Percentiles rank a stretch among this genome's conserved stretches.
phyloP scores from a whole-genome alignment of 768 basidiomycete genomes.

The Psilocybe cubensis region DNA sequence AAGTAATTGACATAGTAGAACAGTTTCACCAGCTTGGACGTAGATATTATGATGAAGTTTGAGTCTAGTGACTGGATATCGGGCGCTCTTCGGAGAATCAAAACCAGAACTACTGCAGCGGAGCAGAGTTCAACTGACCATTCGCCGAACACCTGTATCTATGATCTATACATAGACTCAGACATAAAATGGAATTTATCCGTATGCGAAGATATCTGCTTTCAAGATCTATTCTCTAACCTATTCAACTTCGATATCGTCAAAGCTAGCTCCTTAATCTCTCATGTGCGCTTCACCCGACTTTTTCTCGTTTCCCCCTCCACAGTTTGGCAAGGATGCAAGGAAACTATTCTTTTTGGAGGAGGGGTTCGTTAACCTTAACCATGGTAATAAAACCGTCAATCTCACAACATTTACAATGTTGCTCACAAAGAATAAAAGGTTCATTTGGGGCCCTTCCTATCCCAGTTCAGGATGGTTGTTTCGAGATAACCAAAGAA shows the following conservation, averaged over 20 bases:
- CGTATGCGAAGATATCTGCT: too few species aligned
- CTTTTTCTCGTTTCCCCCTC: background rate
- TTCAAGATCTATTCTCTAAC: too few species aligned
- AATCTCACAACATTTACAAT: background rate
- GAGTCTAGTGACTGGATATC: too few species aligned
- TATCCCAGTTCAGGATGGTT: constrained; percentile 47
- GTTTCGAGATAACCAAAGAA: constrained; percentile 37
- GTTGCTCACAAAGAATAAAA: constrained; percentile 20
- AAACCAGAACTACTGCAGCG: background rate
- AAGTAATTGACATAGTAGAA: too few species aligned
- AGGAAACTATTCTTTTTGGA: constrained; percentile 4
- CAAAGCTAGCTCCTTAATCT: too few species aligned
- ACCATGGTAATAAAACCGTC: constrained; percentile 3
- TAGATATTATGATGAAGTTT: too few species aligned
- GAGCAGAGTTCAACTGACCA: constrained; percentile 1
- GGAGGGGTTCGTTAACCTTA: background rate
- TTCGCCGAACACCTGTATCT: background rate
- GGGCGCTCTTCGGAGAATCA: background rate
- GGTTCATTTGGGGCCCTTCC: constrained; percentile 62
- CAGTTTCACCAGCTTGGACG: too few species aligned
- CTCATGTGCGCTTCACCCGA: background rate
- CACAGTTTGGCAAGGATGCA: constrained; percentile 1
- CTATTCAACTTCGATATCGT: too few species aligned
- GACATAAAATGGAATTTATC: background rate
- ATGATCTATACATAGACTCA: background rate